A percentile compares a stretch with the other conserved stretches of the same genome.
phyloP scores from a whole-genome alignment of 2,329 filamentous ascomycete species.

The Aureobasidium musti region DNA sequence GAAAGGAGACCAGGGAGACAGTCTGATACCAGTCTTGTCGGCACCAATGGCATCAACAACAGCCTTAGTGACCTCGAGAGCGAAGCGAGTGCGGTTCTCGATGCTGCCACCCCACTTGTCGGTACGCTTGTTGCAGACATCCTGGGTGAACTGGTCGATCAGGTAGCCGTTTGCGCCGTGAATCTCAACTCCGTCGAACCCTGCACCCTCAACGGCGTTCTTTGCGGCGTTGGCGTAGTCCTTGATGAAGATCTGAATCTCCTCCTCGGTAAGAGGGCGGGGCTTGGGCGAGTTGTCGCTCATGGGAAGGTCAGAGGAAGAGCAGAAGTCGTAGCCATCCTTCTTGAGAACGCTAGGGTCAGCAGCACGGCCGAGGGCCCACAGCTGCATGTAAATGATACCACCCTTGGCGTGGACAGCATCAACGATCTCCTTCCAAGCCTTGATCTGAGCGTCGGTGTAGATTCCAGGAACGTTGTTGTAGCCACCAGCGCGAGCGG shows the following conservation, averaged over 20 bases:
- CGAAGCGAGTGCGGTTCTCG: conserved; percentile 55
- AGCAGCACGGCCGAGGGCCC: conserved; percentile 61
- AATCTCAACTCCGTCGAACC: conserved; percentile 54
- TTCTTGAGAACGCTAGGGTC: conserved; percentile 42
- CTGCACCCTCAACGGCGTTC: conserved; percentile 50
- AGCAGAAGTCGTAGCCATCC: conserved; percentile 39
- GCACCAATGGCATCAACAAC: conserved; percentile 55
- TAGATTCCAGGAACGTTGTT: conserved; percentile 61
- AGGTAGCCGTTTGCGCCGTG: conserved; percentile 12
- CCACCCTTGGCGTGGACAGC: conserved; percentile 64
- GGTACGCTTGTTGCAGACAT: conserved; percentile 56
- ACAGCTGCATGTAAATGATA: conserved; percentile 64
- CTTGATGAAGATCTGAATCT: conserved; percentile 43
- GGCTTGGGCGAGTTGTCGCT: conserved; percentile 42
- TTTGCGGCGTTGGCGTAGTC: conserved; percentile 49
- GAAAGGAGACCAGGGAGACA: conserved; percentile 63
- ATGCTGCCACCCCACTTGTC: conserved; percentile 53
- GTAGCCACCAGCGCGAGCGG: conserved; percentile 50
- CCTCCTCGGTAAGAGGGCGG: conserved; percentile 43
- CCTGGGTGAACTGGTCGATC: conserved; percentile 57
- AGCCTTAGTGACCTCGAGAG: conserved; percentile 56
- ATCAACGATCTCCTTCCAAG: conserved; percentile 62
- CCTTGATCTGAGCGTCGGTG: conserved; percentile 57
- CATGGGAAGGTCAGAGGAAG: conserved; percentile 40
- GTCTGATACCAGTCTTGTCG: conserved; percentile 57